Evolutionary conservation across 257 asterid species (phyloP), one percentile per base, ranked within the genome.

Genomic region (Jacaranda mimosifolia): DNA sequence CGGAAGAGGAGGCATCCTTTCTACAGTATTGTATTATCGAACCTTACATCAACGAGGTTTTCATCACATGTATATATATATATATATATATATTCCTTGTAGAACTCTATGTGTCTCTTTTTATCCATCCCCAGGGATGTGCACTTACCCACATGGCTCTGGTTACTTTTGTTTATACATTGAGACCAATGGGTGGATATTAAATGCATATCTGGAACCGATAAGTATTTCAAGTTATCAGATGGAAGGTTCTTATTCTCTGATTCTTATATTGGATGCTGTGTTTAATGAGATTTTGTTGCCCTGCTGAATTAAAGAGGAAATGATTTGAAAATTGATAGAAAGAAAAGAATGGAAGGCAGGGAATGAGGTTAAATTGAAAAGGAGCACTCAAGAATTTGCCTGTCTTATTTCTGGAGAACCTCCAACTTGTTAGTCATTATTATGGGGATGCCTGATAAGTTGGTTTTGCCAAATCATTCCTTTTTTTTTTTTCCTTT

Each of bases 1-100:
- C 89, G 6, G 91, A 89, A 83, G 81, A 82, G 19, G 97, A 91
- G 80, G 98, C 98, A 69, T 95, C 99, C 74, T 81, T 81, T 86
- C 87, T 91, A 74, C 98, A 95, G 84, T 93, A 81, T 76, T 95
- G 93, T 86, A 84, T 93, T 80, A 63, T 95, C 36, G 97, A 95
- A 84, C 94, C 99, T 72, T 88, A 85, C 78, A 87, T 95, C 74
- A 87, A 78, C 76, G 93, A 91, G 97, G 99, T 94, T 48, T 40
- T 68, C 66, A 21, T 57, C 71, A 63, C 57, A 40, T 42, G 11
- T 43, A 43, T n/a, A 2, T 26, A 26, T 26, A 13, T 53, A 2
- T 40, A 67, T 32, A 42, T 77, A 13, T 53, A 2, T 40, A 67
- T 32, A 42, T 77, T 67, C 26, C 26, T 14, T 53, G 52, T 60